These are phyloP conservation scores for Debaryomycetaceae sp. DNA, from an alignment of 1,139 yeast genomes.

Conservation along the genomic window DNA sequence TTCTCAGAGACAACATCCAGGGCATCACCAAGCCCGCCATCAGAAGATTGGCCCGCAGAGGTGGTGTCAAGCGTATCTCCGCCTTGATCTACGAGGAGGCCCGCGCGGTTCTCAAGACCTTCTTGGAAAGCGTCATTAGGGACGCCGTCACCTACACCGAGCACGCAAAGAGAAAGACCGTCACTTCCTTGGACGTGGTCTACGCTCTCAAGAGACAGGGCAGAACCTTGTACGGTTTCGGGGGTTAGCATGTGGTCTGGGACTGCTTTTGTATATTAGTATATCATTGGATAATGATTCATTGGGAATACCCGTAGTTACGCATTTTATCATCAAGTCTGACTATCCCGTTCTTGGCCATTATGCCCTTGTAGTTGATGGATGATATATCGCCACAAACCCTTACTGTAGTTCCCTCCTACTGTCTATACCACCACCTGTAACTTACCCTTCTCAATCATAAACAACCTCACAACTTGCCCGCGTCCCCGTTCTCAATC, in stretches of 20 bases:
- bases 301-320: too few species aligned
- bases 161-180: slow-evolving; percentile 99
- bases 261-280: slow-evolving; percentile 8
- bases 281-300: slow-evolving; percentile 5
- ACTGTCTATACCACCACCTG: too few species aligned
- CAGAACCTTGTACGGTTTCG: slow-evolving; percentile 99
- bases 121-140: slow-evolving; percentile 95
- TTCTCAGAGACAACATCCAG: slow-evolving; percentile 97
- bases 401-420: too few species aligned
- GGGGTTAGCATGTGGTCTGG: slow-evolving; percentile 53
- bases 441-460: too few species aligned
- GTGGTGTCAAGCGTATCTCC: slow-evolving; percentile 99
- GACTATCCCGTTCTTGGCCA: too few species aligned
- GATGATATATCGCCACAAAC: too few species aligned
- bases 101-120: slow-evolving; percentile 90
- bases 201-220: slow-evolving; percentile 99
- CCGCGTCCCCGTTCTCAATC: background rate
- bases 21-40: slow-evolving; percentile 99
- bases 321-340: too few species aligned
- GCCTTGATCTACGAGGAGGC: slow-evolving; percentile 98
- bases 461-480: too few species aligned
- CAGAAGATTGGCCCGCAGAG: slow-evolving; percentile 99
- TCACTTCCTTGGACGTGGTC: slow-evolving; percentile 95
- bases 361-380: too few species aligned
- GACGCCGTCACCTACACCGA: slow-evolving; percentile 99